Evolutionary conservation across 2,329 filamentous ascomycete genomes (phyloP).

Genomic region (Monosporascus sp.): DNA sequence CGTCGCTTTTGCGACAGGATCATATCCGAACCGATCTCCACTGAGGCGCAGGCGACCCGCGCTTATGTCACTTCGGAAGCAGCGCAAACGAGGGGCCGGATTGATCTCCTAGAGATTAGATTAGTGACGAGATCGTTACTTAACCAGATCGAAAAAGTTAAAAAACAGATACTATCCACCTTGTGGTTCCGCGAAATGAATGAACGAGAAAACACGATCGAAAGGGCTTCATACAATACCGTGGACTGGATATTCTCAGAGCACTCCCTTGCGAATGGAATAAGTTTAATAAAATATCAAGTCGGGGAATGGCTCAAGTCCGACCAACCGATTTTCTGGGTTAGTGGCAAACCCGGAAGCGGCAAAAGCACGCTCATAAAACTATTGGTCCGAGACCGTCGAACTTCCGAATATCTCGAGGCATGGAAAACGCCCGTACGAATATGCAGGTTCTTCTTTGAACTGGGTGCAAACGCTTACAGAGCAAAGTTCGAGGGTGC

Average conservation of each 20-base stretch:
- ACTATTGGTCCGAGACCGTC: background rate
- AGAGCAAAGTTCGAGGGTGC: slow-evolving; percentile 5
- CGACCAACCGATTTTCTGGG: slow-evolving; percentile 10
- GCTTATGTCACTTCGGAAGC: slow-evolving; percentile 3
- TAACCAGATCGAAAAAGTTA: background rate
- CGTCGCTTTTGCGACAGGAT: no score
- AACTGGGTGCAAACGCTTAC: slow-evolving; percentile 3
- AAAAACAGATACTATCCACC: slow-evolving; percentile 2
- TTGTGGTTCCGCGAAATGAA: slow-evolving; percentile 10
- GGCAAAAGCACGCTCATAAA: slow-evolving; percentile 17
- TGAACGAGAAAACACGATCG: slow-evolving; percentile 6
- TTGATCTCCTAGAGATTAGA: background rate
- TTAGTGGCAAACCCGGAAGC: slow-evolving; percentile 13
- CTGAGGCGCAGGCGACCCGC: slow-evolving; percentile 3
- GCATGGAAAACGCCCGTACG: background rate
- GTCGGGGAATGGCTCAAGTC: slow-evolving; percentile 9
- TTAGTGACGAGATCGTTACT: background rate
- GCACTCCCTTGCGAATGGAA: background rate
- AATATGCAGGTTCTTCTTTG: slow-evolving; percentile 8
- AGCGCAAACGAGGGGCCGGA: background rate
- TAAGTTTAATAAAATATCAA: background rate
- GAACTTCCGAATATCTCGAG: background rate
- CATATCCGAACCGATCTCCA: slow-evolving; percentile 1
- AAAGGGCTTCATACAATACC: slow-evolving; percentile 4
- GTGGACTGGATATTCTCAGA: slow-evolving; percentile 1